Percentiles rank a stretch among this genome's conserved stretches.
These are phyloP conservation scores for Agroathelia rolfsii DNA, from an alignment of 1,284 basidiomycete genomes.

Conservation along the genomic window DNA sequence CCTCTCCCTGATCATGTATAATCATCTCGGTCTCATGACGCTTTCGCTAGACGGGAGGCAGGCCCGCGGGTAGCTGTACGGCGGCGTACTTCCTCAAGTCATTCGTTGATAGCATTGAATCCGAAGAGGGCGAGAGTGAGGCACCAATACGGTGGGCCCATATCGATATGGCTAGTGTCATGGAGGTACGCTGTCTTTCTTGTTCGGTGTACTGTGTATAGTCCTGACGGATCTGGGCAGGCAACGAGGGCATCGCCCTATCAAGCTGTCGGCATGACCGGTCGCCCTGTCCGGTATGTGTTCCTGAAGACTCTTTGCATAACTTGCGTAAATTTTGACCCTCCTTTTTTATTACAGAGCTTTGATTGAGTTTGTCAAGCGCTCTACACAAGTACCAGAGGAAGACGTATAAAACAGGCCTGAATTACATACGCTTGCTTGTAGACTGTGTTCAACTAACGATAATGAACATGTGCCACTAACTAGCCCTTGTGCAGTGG, in stretches of 20 bases:
- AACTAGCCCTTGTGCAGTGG: too few relatives aligned
- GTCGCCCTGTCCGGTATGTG: constrained; percentile 62
- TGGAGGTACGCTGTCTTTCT: constrained; percentile 42
- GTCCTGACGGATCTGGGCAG: constrained; percentile 18
- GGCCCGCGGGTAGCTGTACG: constrained; percentile 67
- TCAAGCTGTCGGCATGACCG: constrained; percentile 72
- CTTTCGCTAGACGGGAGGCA: constrained; percentile 53
- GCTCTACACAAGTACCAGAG: too few relatives aligned
- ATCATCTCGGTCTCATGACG: constrained; percentile 8
- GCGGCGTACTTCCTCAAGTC: constrained; percentile 84
- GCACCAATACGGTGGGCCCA: constrained; percentile 67
- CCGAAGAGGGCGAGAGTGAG: constrained; percentile 33
- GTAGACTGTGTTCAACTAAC: too few relatives aligned
- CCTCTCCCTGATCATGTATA: constrained; percentile 5
- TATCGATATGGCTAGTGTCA: constrained; percentile 77
- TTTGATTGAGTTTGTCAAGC: constrained; percentile 25
- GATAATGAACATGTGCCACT: too few relatives aligned
- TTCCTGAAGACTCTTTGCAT: constrained; percentile 9
- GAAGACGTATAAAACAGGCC: too few relatives aligned
- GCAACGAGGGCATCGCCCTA: constrained; percentile 50
- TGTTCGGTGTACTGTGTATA: background rate
- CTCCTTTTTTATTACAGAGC: constrained; percentile 12
- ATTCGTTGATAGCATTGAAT: constrained; percentile 68
- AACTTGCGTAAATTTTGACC: background rate
- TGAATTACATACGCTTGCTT: too few relatives aligned